phyloP scores from a whole-genome alignment of 306 rosid genomes.

The Rosa chinensis region DNA sequence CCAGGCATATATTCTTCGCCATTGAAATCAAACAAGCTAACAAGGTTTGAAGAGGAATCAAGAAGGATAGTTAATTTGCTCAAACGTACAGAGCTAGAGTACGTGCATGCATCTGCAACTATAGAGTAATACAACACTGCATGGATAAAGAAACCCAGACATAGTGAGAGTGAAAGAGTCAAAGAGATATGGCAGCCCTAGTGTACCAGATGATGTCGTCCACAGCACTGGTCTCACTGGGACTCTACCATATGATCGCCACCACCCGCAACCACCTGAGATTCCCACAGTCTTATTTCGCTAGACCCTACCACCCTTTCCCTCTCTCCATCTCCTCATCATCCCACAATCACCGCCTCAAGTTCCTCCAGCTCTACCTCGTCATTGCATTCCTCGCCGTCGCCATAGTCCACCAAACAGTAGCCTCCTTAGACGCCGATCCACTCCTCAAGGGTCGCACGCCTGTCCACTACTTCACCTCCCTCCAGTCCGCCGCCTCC shows the following conservation, averaged over 20 bases:
- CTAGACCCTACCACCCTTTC: conserved; percentile 79
- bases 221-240: conserved; percentile 46
- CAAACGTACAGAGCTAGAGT: background rate
- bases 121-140: background rate
- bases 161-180: background rate
- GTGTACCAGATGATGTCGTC: conserved; percentile 56
- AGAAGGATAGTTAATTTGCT: background rate
- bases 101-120: background rate
- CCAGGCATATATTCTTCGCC: background rate
- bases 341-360: conserved; percentile 33
- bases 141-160: background rate
- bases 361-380: conserved; percentile 58
- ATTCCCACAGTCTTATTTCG: conserved; percentile 62
- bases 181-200: conserved; percentile 31
- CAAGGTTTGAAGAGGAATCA: background rate
- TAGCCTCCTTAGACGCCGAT: conserved; percentile 58
- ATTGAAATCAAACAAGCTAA: background rate
- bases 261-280: conserved; percentile 57
- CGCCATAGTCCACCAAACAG: conserved; percentile 53
- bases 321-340: conserved; percentile 31
- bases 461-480: conserved; percentile 72
- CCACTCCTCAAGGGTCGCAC: conserved; percentile 76
- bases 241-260: conserved; percentile 64
- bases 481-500: conserved; percentile 73
- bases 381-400: conserved; percentile 43